Evolutionary conservation across 164 flowering plant genomes (phyloP).

Genomic region (Euptelea pleiosperma): DNA sequence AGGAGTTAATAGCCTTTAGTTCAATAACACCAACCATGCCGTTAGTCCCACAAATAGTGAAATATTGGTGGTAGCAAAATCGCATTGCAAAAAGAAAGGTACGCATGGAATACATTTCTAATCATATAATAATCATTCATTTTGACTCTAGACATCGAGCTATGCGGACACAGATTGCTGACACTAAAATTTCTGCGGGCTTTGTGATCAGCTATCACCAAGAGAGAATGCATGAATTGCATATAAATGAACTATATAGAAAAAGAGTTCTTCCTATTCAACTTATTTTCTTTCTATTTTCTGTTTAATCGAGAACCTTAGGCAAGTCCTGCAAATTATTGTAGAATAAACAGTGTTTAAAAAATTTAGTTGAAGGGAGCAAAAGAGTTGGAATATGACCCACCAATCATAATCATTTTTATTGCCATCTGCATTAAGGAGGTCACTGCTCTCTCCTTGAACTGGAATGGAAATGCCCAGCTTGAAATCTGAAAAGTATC

Average conservation of each 20-base stretch:
- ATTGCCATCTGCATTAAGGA: conserved; percentile 74
- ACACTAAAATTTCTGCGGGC: neutral
- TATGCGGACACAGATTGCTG: neutral
- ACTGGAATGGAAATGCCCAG: conserved; percentile 68
- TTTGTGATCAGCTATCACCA: neutral
- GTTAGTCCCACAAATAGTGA: conserved; percentile 9
- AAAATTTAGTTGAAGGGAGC: neutral
- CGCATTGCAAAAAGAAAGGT: neutral
- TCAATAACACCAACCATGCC: conserved; percentile 8
- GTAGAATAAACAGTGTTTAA: neutral
- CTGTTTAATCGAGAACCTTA: too few species aligned
- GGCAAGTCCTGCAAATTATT: too few species aligned
- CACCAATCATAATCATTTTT: conserved; percentile 98
- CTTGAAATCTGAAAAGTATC: conserved; percentile 74
- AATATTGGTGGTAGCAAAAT: neutral
- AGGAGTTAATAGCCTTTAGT: conserved; percentile 86
- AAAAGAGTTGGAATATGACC: conserved; percentile 23
- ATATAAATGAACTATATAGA: too few species aligned
- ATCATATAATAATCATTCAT: too few species aligned
- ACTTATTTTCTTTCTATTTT: too few species aligned
- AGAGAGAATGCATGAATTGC: too few species aligned
- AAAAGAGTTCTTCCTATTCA: too few species aligned
- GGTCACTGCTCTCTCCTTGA: conserved; percentile 76
- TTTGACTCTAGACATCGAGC: neutral
- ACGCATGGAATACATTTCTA: too few species aligned